Percentiles rank a stretch among this genome's conserved stretches.
Evolutionary conservation across 2,329 filamentous ascomycete genomes (phyloP).

Genomic region (Magnaporthiopsis incrustans): DNA sequence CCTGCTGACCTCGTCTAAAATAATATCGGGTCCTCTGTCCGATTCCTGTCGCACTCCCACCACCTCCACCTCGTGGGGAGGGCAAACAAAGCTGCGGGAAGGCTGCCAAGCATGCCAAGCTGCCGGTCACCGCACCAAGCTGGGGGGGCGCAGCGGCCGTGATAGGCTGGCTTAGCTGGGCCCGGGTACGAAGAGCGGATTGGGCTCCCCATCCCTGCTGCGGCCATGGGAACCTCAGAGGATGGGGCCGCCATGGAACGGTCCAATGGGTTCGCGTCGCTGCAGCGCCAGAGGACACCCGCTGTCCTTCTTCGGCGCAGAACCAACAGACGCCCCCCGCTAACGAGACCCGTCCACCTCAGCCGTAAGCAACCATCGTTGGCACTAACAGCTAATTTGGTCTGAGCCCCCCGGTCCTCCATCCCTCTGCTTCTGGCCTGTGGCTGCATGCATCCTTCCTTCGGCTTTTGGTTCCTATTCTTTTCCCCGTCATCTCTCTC

Average conservation of each 20-base stretch:
- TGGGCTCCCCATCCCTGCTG: not conserved
- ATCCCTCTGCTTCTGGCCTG: not conserved
- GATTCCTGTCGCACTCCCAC: not conserved
- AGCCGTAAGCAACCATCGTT: not conserved
- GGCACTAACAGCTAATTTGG: not conserved
- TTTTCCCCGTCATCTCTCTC: slow-evolving; percentile 1
- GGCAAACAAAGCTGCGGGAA: not conserved
- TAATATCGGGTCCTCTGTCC: not conserved
- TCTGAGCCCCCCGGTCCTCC: not conserved
- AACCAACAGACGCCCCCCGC: not conserved
- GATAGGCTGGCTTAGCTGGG: not conserved
- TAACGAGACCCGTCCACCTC: not conserved
- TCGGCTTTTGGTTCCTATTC: not conserved
- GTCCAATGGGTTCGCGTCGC: not conserved
- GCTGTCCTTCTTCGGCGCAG: not conserved
- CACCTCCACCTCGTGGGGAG: not conserved
- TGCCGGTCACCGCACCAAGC: not conserved
- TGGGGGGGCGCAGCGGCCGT: not conserved
- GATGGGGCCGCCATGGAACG: not conserved
- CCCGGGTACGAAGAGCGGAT: not conserved
- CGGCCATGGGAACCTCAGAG: too few species aligned
- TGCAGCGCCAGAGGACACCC: not conserved
- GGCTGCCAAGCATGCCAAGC: not conserved
- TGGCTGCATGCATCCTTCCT: not conserved
- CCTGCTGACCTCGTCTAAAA: not conserved